Evolutionary conservation across 768 basidiomycete species (phyloP), one percentile per base, ranked within the genome.

Genomic region (Lactarius quietus): DNA sequence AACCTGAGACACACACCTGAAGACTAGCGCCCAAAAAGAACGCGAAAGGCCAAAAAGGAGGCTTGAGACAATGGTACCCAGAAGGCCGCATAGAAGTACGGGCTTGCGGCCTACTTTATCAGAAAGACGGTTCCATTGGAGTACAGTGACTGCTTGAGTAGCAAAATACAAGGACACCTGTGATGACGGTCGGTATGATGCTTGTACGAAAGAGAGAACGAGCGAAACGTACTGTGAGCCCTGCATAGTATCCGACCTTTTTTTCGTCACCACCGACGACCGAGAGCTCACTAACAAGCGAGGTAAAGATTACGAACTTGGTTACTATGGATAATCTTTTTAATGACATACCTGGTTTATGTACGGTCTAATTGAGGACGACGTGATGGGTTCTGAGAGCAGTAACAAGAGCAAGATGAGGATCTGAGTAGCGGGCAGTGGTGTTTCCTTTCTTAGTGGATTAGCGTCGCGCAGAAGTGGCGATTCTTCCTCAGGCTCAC

Each of bases 201-300:
- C 31, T 20, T 39, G 2, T 12, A 6, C 38, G n/a, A 38, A 26
- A 6, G 6, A 4, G 1, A 7, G 35, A 10, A 17, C 45, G 63
- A 31, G 7, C n/a, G 61, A 64, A 57, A 77, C 81, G 63, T 69
- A 82, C 81, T 36, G 83, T 80, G 59, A 83, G 55, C 20, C 81
- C 81, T 1, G 80, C 80, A 65, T 82, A 83, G 70, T 83, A 83
- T 35, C 82, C 82, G 14, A 82, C 79, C 70, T 75, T 77, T 41
- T 70, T 73, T 63, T 77, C 76, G 57, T 83, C 80, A 29, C 82
- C 81, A 10, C 74, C 77, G 0, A 80, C 81, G 61, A 82, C 73
- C 31, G 76, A 75, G 4, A 78, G 72, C 62, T 80, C 80, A 26
- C 76, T 74, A n/a, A 82, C 67, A 18, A 83, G 77, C 82, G 59